Base-by-base conservation (phyloP, 352 stramenopile genomes). In the Thalassiosira hispida region DNA sequence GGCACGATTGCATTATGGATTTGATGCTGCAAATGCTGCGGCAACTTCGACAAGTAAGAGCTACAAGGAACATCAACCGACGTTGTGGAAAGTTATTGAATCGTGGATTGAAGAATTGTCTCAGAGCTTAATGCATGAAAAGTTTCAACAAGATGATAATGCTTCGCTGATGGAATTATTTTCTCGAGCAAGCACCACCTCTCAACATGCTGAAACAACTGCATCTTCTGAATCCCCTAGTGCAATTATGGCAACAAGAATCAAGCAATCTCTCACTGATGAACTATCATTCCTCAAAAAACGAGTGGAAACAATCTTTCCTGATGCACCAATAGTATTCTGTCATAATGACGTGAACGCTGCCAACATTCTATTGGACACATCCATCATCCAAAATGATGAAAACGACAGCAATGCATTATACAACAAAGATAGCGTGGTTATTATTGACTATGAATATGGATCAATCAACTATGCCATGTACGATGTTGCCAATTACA, bases 381-480 rank as follows among this genome's bases (percentile, higher is more conserved):
- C 60, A 22, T 74, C 33, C 42, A 40, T 63, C 7, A 1, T 56
- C 14, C 33, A 67, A n/a, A 51, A 61, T n/a, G 64, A n/a, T 23
- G 11, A 55, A 18, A 49, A 66, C 18, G 53, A 70, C 40, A 56
- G 20, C 22, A 46, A 16, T 2, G 23, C 31, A 33, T 9, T 20
- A 68, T 85, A 67, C 57, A 61, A 70, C 38, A 38, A 46, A 23
- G 3, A 52, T 7, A 64, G 23, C 5, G 46, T 77, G 1, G 67
- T 51, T 18, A 75, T 87, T 6, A 87, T 89, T 14, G 82, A 89
- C 64, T 87, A 80, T 51, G 82, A 89, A 65, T 89, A 89, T 61
- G 68, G 56, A 47, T 62, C 52, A 16, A 51, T 63, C 0, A 87
- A 85, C 61, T 89, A 89, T 55, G 53, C 63, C 14, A 68, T 70